A percentile compares a stretch with the other conserved stretches of the same genome.
These are phyloP conservation scores for Wickerhamomyces subpelliculosus DNA, from an alignment of 805 yeast species.

Conservation along the genomic window DNA sequence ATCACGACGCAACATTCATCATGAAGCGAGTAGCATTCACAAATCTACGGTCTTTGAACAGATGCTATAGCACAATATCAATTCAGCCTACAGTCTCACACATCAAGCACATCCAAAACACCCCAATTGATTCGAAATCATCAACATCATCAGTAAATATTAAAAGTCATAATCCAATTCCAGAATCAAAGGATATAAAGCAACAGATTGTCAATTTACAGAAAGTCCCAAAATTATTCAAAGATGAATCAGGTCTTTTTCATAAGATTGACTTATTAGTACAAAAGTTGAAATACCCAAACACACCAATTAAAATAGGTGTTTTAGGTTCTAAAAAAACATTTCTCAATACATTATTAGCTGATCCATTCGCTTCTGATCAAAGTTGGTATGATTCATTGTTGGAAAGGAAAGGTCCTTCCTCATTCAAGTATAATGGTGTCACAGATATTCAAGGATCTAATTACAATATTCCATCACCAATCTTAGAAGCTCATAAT, in stretches of 20 bases:
- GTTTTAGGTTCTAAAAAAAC: conserved; percentile 18
- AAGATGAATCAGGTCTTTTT: conserved; percentile 18
- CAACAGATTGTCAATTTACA: conserved; percentile 11
- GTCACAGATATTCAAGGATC: conserved; percentile 12
- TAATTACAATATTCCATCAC: conserved; percentile 23
- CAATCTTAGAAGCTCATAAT: conserved; percentile 5
- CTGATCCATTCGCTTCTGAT: conserved; percentile 26
- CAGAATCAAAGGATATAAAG: neutral
- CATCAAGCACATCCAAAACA: too few relatives aligned
- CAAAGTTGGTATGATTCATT: conserved; percentile 23
- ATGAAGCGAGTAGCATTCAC: too few relatives aligned
- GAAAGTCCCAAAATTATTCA: conserved; percentile 12
- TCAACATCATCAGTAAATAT: neutral
- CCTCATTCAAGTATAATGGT: conserved; percentile 17
- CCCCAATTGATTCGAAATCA: too few relatives aligned
- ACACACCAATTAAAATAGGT: conserved; percentile 23
- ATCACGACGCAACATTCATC: too few relatives aligned
- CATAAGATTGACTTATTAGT: conserved; percentile 20
- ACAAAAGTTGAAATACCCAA: conserved; percentile 6
- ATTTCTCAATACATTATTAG: conserved; percentile 21
- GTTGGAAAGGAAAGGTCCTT: conserved; percentile 5
- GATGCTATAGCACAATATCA: neutral
- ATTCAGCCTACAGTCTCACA: neutral
- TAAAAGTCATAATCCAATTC: neutral
- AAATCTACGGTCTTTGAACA: neutral